Evolutionary conservation across 176 grass and related monocot species (phyloP).

Genomic region (Zoysia japonica): DNA sequence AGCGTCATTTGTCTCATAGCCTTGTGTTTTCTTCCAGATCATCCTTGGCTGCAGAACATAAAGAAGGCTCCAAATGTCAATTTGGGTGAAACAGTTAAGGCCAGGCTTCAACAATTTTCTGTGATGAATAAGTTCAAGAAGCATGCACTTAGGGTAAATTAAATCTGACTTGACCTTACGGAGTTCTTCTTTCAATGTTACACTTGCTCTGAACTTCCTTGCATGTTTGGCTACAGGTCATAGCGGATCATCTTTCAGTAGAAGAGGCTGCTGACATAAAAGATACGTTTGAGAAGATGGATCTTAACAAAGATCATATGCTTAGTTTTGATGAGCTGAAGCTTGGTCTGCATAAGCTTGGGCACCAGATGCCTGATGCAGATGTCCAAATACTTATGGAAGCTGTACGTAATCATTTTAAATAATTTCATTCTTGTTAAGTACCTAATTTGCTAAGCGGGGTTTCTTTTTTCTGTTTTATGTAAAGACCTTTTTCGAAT

Average conservation of each 20-base stretch:
- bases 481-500: neutral
- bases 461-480: neutral
- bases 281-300: conserved; percentile 85
- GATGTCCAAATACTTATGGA: conserved; percentile 93
- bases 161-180: conserved; percentile 32
- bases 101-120: conserved; percentile 93
- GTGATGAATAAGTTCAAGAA: conserved; percentile 99
- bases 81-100: conserved; percentile 85
- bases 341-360: conserved; percentile 78
- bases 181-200: conserved; percentile 16
- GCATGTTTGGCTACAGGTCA: conserved; percentile 55
- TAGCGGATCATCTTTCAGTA: conserved; percentile 87
- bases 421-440: neutral
- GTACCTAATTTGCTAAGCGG: neutral
- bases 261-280: conserved; percentile 93
- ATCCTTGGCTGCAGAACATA: conserved; percentile 90
- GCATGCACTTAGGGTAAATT: conserved; percentile 75
- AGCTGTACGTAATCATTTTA: conserved; percentile 61
- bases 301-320: conserved; percentile 74
- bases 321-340: conserved; percentile 86
- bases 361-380: conserved; percentile 74
- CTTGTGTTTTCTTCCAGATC: conserved; percentile 55
- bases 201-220: conserved; percentile 26
- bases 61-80: conserved; percentile 97
- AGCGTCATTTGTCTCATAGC: neutral